These are phyloP conservation scores for Bassia scoparia DNA, from an alignment of 148 eudicot species.

Conservation along the genomic window DNA sequence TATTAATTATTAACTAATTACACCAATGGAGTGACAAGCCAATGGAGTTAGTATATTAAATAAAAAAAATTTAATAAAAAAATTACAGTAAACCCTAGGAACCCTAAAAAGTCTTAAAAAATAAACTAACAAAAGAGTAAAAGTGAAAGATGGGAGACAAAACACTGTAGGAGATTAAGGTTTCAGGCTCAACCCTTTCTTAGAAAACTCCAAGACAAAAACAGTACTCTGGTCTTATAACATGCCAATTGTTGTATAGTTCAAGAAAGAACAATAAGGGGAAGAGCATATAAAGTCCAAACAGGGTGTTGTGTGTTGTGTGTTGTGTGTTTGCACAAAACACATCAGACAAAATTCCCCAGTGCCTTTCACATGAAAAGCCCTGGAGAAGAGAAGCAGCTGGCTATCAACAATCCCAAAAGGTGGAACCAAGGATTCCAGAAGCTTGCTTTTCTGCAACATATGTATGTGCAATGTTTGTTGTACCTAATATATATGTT, in stretches of 20 bases:
- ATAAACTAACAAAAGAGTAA: too few relatives aligned
- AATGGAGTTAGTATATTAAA: too few relatives aligned
- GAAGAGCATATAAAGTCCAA: not conserved
- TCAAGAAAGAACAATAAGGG: not conserved
- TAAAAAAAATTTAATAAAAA: too few relatives aligned
- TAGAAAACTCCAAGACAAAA: not conserved
- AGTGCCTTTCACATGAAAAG: not conserved
- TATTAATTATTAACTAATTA: too few relatives aligned
- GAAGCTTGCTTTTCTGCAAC: not conserved
- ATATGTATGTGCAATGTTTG: not conserved
- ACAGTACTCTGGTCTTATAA: not conserved
- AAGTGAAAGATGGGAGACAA: too few relatives aligned
- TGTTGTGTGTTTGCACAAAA: not conserved
- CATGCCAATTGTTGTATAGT: not conserved
- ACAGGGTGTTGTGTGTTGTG: too few relatives aligned
- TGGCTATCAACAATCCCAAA: not conserved
- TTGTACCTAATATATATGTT: not conserved
- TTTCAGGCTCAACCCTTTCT: not conserved
- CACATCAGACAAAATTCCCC: not conserved
- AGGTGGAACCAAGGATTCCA: not conserved
- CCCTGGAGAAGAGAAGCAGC: slow-evolving; percentile 6
- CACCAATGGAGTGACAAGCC: too few relatives aligned
- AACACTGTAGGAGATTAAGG: too few relatives aligned
- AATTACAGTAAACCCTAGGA: too few relatives aligned
- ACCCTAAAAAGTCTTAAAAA: too few relatives aligned